Evolutionary conservation across 352 stramenopile species (phyloP).

Genomic region (Phytophthora multivora): DNA sequence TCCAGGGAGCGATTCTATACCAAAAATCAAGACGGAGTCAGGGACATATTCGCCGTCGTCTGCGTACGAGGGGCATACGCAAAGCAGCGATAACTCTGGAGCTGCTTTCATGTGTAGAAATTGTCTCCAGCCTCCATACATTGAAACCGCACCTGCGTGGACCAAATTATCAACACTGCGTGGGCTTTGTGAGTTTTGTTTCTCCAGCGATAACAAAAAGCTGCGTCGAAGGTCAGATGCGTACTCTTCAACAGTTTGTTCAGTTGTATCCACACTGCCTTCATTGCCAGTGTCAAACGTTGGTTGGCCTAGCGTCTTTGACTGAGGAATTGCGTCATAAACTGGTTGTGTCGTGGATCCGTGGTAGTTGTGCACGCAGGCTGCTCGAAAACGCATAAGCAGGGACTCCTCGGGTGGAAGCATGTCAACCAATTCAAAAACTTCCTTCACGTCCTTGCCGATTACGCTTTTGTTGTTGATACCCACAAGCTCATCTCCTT

Average conservation of each 20-base stretch:
- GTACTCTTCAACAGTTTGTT: conserved; percentile 34
- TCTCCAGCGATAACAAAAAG: conserved; percentile 44
- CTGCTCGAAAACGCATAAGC: conserved; percentile 55
- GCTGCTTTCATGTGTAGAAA: conserved; percentile 44
- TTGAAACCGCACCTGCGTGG: conserved; percentile 67
- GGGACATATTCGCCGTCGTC: conserved; percentile 80
- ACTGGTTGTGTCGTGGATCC: neutral
- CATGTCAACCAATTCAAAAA: conserved; percentile 37
- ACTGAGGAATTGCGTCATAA: conserved; percentile 22
- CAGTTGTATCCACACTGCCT: neutral
- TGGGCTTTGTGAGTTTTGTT: conserved; percentile 29
- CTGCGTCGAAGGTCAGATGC: conserved; percentile 37
- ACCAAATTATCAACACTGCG: conserved; percentile 45
- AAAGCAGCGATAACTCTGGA: conserved; percentile 49
- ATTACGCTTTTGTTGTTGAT: conserved; percentile 63
- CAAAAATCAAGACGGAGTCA: conserved; percentile 75
- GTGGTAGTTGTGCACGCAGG: conserved; percentile 26
- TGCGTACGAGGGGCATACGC: conserved; percentile 74
- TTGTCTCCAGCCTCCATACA: conserved; percentile 76
- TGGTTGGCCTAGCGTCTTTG: conserved; percentile 7
- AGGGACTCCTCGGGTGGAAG: conserved; percentile 39
- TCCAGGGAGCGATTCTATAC: conserved; percentile 49
- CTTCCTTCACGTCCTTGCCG: conserved; percentile 41
- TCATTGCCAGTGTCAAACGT: conserved; percentile 11
- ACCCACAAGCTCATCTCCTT: conserved; percentile 66